Evolutionary conservation across 352 stramenopile species (phyloP), one percentile per base, ranked within the genome.

Genomic region (Globisporangium radiosum): DNA sequence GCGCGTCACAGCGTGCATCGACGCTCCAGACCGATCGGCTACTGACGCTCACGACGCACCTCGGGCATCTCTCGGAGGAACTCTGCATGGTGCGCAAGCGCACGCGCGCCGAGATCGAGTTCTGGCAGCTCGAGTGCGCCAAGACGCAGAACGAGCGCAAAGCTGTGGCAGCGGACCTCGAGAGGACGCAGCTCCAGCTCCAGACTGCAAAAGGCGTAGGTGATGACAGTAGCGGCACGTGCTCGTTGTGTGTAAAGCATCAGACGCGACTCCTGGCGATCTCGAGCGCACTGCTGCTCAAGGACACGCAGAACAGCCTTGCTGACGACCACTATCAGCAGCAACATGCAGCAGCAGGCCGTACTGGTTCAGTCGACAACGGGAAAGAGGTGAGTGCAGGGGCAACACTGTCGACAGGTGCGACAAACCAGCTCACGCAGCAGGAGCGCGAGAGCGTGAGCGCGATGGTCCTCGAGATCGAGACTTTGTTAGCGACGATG

Each of bases 81-180:
- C 55, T 88, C 0, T 83, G 72, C n/a, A 87, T 83, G 54, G 62
- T 88, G 14, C 70, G 78, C 10, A 88, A 88, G 42, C 64, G 76
- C 25, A 84, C 80, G n/a, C 66, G 63, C 8, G 68, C 73, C 0
- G 78, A 88, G 47, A 71, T 85, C 5, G 76, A 82, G 25, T 88
- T 75, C 53, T 88, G 78, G 78, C 81, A 83, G 39, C 57, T 88
- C 7, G 78, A 88, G 47, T 85, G 78, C 58, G 75, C 85, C 52
- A 88, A 87, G 47, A 62, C 81, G 3, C 75, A 88, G 51, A 81
- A 85, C 39, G 60, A 64, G 1, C 84, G 80, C 62, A 76, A 71
- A 56, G 58, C 62, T 9, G 38, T 85, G 7, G 57, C 67, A 36
- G 52, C 54, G 0, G 75, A 85, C 49, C 62, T 74, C 10, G 63